Percentiles rank a stretch among this genome's conserved stretches.
phyloP scores from a whole-genome alignment of 2,329 filamentous ascomycete species.

The Thielaviopsis euricoi region DNA sequence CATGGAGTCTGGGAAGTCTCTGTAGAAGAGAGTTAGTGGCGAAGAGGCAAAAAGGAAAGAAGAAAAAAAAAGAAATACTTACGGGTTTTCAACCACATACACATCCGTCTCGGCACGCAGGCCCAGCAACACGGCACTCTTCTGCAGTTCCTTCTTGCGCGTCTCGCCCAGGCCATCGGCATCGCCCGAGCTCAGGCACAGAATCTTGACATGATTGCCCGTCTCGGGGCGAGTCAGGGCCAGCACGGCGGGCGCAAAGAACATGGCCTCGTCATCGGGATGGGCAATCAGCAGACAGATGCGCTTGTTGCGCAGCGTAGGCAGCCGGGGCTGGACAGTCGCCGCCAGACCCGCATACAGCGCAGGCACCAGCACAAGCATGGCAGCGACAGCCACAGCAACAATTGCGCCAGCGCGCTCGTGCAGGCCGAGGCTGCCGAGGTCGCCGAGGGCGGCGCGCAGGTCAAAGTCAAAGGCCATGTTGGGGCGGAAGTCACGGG shows the following conservation, averaged over 20 bases:
- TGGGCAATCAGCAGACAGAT: constrained; percentile 90
- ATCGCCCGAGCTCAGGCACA: constrained; percentile 80
- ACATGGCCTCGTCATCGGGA: constrained; percentile 98
- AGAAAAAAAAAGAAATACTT: constrained; percentile 15
- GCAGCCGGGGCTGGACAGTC: constrained; percentile 36
- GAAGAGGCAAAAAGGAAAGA: too few relatives aligned
- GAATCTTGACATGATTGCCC: constrained; percentile 83
- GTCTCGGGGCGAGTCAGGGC: constrained; percentile 64
- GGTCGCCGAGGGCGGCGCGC: too few relatives aligned
- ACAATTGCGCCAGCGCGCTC: constrained; percentile 8
- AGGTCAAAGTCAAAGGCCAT: too few relatives aligned
- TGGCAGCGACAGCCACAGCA: constrained; percentile 16
- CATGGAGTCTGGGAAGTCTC: constrained; percentile 82
- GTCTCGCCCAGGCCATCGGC: constrained; percentile 75
- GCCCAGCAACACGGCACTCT: constrained; percentile 64
- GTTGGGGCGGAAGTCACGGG: too few relatives aligned
- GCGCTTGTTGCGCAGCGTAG: constrained; percentile 61
- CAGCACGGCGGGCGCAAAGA: constrained; percentile 81
- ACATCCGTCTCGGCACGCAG: constrained; percentile 61
- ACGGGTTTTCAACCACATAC: constrained; percentile 68
- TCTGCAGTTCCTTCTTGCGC: constrained; percentile 66
- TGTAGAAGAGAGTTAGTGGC: constrained; percentile 14
- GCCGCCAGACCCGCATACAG: constrained; percentile 36
- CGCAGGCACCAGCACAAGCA: constrained; percentile 28
- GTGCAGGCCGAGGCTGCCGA: constrained; percentile 2